Evolutionary conservation across 1,284 basidiomycete genomes (phyloP), one percentile per base, ranked within the genome.

Genomic region (Fomitopsis betulina): DNA sequence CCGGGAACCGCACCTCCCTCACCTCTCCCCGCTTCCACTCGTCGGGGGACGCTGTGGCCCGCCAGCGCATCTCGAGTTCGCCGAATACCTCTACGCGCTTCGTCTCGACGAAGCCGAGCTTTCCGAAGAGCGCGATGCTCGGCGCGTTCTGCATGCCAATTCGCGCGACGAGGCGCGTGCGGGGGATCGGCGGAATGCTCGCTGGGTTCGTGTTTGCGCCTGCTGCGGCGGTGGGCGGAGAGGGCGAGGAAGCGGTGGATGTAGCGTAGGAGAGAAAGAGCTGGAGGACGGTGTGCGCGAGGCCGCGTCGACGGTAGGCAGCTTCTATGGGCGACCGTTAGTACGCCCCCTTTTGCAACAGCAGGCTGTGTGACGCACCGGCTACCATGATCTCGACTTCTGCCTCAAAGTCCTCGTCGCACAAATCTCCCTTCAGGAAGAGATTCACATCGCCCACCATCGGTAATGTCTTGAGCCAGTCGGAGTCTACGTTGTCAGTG

Each of bases 371-470:
- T 58, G 50, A 55, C 53, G 57, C 60, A 83, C 87, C 84, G 54
- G 91, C 91, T 64, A 96, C 89, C 94, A 96, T 96, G 61, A 96
- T 85, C 66, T 95, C 93, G 21, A 84, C 75, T 62, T 83, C 82
- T 2, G 76, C 81, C 60, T 83, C 80, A 61, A 82, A 85, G 30
- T 79, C 78, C 32, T 79, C 72, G 32, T 75, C 70, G 2, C 65
- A 65, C 4, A 73, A 70, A 13, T 74, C 68, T 37, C 85, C 83
- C 25, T 87, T 87, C 57, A 97, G 74, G 71, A 98, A 97, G 30
- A 97, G 74, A 70, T 98, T 98, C 42, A 96, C 93, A 69, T 98
- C 95, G 33, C 96, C 96, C 15, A 93, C 79, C 94, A 97, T 96
- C 10, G 79, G 80, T 23, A 85, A 76, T 5, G 70, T 58, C n/a